Evolutionary conservation across 1,284 basidiomycete species (phyloP), one percentile per base, ranked within the genome.

Genomic region (Malassezia nana): DNA sequence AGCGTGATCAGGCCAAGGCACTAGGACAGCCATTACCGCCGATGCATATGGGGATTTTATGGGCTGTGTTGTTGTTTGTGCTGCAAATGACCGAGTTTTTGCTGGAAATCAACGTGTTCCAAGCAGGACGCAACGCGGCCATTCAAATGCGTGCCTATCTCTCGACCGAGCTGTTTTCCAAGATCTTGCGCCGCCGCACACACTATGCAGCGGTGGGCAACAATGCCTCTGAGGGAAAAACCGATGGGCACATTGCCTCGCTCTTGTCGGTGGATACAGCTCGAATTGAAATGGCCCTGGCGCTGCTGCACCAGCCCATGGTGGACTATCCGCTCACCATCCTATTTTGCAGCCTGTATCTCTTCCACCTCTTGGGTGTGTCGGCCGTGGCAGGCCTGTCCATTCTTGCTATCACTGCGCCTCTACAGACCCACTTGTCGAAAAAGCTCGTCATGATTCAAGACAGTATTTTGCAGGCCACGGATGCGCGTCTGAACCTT

Each of bases 221-320:
- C 5, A 7, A 26, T n/a, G 13, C 8, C 12, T 16, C 22, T 9
- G 53, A 31, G 30, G 26, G 20, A 20, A 74, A 76, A 1, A 72
- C 65, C 10, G 77, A 77, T 40, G 78, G 79, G 40, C 78, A 78
- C 61, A 76, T 80, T 42, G 68, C 76, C 40, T 80, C 80, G 55
- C 65, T 80, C 13, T 76, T 80, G 28, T 74, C 76, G 1, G 76
- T 78, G 22, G 79, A 80, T 64, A 77, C 78, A 0, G 78, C 77
- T 58, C 66, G 71, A 33, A 59, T 39, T 13, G 50, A 16, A 18
- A 18, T 43, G 20, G 38, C 55, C 30, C 20, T 56, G 16, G 50
- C 58, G 32, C 55, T 56, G 75, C 50, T 74, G 7, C 73, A 75
- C 50, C 72, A 72, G 49, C 52, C 74, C 33, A 55, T 46, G 25